Conservation (phyloP, 2,329 filamentous ascomycete species). For the Aspergillus aculeatinus region DNA sequence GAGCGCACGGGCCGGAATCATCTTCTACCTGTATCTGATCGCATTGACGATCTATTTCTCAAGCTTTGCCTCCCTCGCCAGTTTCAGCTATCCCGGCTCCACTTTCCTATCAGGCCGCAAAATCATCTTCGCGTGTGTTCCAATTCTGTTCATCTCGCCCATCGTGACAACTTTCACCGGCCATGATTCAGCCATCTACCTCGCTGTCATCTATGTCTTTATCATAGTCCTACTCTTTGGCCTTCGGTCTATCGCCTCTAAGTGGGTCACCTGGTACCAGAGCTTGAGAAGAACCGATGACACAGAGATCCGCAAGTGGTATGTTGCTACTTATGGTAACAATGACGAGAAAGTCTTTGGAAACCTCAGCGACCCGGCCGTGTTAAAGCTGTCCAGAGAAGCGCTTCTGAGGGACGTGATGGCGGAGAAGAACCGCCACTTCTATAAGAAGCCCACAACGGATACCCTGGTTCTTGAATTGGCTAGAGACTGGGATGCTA, state of each 20-base stretch:
- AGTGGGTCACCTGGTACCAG: constrained; percentile 59
- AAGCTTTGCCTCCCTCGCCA: constrained; percentile 55
- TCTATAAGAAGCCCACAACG: constrained; percentile 44
- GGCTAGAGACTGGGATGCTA: constrained; percentile 53
- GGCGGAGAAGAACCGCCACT: constrained; percentile 44
- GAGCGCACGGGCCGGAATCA: constrained; percentile 49
- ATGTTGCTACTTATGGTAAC: constrained; percentile 33
- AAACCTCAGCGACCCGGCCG: constrained; percentile 50
- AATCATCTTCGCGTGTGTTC: constrained; percentile 56
- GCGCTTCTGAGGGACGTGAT: constrained; percentile 48
- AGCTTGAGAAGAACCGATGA: constrained; percentile 41
- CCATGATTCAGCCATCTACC: constrained; percentile 58
- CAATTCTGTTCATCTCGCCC: constrained; percentile 58
- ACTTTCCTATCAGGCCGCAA: constrained; percentile 58
- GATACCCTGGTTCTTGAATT: constrained; percentile 53
- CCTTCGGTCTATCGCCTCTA: constrained; percentile 54
- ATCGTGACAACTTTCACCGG: constrained; percentile 55
- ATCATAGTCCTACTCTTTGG: constrained; percentile 53
- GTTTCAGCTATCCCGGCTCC: constrained; percentile 56
- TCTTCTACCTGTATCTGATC: constrained; percentile 61
- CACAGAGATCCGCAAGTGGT: constrained; percentile 43
- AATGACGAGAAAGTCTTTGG: constrained; percentile 42
- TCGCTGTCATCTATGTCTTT: constrained; percentile 55
- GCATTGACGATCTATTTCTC: constrained; percentile 60
- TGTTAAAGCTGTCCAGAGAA: constrained; percentile 49